Evolutionary conservation across 306 rosid species (phyloP), one percentile per base, ranked within the genome.

Genomic region (Cucumis melo): DNA sequence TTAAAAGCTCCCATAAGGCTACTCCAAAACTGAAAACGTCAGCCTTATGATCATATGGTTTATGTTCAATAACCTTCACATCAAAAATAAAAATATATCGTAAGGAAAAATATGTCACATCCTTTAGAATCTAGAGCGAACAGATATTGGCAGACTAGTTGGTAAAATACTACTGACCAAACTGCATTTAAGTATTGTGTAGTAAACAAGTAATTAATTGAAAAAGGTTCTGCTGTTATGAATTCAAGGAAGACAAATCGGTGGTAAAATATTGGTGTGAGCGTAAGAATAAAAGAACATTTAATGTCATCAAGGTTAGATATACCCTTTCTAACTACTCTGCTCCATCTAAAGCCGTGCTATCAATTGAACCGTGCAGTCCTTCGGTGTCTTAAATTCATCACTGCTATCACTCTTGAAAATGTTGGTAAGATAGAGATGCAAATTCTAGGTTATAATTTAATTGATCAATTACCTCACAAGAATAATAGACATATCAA

Each of bases 21-120:
- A 95, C 88, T 82, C 96, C 98, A 82, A 95, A 95, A 81, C 99
- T 95, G 87, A 95, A 95, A 79, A 95, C 86, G 76, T 95, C 99
- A 51, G 98, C 99, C 88, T 89, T 95, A 79, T 92, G 97, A 82
- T 89, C 96, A 81, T 95, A 95, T 64, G 98, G 98, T 86, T 89
- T 95, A 86, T 95, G 99, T 85, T 92, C 99, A 83, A 95, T 95
- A 84, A 95, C 97, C 99, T 95, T 82, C 88, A 85, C 57, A 73
- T 64, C 42, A 74, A 27, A 71, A 54, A 17, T 0, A 54, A 3
- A 36, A 56, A 12, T 10, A 12, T 51, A 46, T 51, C 13, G 39
- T 67, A 64, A 73, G 75, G 67, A 51, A 63, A 38, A 75, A 71
- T 13, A 70, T 65, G 74, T 53, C 51, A 62, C 56, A 12, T 61